Percentiles rank a stretch among this genome's conserved stretches.
These are phyloP conservation scores for Mycena vitilis DNA, from an alignment of 768 basidiomycete genomes.

Conservation along the genomic window DNA sequence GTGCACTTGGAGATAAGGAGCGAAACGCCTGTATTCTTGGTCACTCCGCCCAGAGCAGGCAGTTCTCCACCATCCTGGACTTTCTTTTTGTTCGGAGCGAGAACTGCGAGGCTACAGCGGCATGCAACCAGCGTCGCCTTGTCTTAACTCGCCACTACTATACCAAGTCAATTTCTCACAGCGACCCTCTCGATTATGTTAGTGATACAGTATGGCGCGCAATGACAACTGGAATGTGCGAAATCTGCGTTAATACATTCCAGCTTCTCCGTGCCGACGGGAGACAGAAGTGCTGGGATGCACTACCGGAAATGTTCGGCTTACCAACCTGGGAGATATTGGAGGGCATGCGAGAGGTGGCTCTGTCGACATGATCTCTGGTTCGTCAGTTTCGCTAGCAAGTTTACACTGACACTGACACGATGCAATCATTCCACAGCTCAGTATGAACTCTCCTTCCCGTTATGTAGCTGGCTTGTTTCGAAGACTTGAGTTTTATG, in stretches of 20 bases:
- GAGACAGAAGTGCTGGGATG: constrained; percentile 7
- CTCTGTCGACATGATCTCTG: not conserved
- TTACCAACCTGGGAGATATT: constrained; percentile 3
- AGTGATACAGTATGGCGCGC: not conserved
- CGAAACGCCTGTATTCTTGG: not conserved
- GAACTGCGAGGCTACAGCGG: not conserved
- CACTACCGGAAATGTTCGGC: constrained; percentile 4
- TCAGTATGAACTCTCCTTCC: too few relatives aligned
- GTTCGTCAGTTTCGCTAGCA: too few relatives aligned
- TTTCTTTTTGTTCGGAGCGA: not conserved
- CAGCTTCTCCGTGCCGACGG: not conserved
- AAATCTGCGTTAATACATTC: not conserved
- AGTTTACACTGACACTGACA: too few relatives aligned
- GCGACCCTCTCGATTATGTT: not conserved
- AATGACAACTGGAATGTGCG: too few relatives aligned
- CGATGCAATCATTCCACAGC: too few relatives aligned
- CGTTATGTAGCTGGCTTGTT: too few relatives aligned
- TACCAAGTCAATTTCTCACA: not conserved
- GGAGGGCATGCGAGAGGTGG: not conserved
- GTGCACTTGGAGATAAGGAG: not conserved
- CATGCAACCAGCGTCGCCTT: not conserved
- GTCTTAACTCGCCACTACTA: not conserved
- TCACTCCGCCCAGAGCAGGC: not conserved
- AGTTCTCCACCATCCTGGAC: not conserved
- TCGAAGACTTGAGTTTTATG: too few relatives aligned